These are phyloP conservation scores for Pythium insidiosum DNA, from an alignment of 352 stramenopile species.

Conservation along the genomic window DNA sequence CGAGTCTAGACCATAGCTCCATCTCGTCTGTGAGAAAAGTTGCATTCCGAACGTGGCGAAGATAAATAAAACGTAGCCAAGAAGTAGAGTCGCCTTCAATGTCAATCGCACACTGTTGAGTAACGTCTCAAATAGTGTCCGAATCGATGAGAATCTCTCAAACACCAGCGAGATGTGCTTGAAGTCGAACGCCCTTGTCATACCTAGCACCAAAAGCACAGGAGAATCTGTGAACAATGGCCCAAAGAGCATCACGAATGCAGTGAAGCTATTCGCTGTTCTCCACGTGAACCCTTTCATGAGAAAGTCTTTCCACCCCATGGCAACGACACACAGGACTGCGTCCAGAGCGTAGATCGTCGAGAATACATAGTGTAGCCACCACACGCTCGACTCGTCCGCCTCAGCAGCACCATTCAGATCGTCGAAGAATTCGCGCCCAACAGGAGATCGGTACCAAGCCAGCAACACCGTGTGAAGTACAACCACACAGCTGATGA, in stretches of 20 bases:
- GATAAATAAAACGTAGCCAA: constrained; percentile 76
- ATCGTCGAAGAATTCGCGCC: constrained; percentile 20
- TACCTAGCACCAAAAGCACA: constrained; percentile 62
- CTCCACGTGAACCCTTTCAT: constrained; percentile 82
- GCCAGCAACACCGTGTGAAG: constrained; percentile 66
- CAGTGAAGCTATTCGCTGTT: constrained; percentile 62
- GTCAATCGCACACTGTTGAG: constrained; percentile 54
- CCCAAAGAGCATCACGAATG: constrained; percentile 70
- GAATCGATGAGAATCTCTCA: constrained; percentile 55
- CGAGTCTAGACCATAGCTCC: constrained; percentile 59
- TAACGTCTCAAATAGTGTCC: constrained; percentile 69
- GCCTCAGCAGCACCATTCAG: constrained; percentile 20
- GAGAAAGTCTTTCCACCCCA: constrained; percentile 74
- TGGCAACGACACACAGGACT: constrained; percentile 52
- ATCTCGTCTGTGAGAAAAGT: constrained; percentile 73
- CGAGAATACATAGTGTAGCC: constrained; percentile 74
- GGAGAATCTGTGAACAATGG: constrained; percentile 53
- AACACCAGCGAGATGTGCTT: constrained; percentile 76
- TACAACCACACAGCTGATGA: constrained; percentile 54
- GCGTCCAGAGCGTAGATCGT: constrained; percentile 72
- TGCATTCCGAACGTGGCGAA: constrained; percentile 80
- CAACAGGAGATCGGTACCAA: constrained; percentile 60
- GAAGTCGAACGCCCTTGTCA: constrained; percentile 77
- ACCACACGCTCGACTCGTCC: constrained; percentile 40
- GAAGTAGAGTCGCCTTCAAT: constrained; percentile 72